Conservation (phyloP, 768 basidiomycete genomes). For the Tephrocybe sp. region DNA sequence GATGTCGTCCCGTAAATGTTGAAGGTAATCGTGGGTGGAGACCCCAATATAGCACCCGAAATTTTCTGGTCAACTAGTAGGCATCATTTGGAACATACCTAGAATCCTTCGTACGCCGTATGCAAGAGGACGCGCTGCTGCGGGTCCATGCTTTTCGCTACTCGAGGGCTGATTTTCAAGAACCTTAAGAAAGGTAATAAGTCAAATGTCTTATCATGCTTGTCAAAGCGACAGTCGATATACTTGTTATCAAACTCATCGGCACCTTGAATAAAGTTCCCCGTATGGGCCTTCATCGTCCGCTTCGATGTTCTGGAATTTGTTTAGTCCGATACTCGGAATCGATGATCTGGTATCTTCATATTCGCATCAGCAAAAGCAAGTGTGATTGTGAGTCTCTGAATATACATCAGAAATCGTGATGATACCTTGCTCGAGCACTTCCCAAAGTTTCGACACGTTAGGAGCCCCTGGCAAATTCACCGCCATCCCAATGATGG, state of each 20-base stretch:
- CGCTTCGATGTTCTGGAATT: slow-evolving; percentile 30
- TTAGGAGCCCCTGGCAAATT: slow-evolving; percentile 54
- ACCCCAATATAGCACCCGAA: slow-evolving; percentile 70
- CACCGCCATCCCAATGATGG: slow-evolving; percentile 71
- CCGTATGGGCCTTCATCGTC: slow-evolving; percentile 48
- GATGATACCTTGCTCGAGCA: slow-evolving; percentile 54
- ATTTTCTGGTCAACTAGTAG: slow-evolving; percentile 46
- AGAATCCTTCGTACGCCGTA: slow-evolving; percentile 61
- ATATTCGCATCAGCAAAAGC: slow-evolving; percentile 4
- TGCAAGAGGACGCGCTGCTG: slow-evolving; percentile 71
- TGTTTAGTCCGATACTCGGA: slow-evolving; percentile 43
- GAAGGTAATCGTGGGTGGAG: slow-evolving; percentile 66
- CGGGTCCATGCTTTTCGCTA: slow-evolving; percentile 75
- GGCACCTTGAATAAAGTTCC: slow-evolving; percentile 60
- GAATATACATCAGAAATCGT: slow-evolving; percentile 52
- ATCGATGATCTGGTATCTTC: slow-evolving; percentile 64
- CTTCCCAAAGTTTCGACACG: slow-evolving; percentile 50
- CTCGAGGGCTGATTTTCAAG: slow-evolving; percentile 72
- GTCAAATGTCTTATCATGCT: not conserved
- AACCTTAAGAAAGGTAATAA: slow-evolving; percentile 33
- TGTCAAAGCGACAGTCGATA: not conserved
- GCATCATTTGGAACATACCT: slow-evolving; percentile 64
- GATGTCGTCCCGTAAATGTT: slow-evolving; percentile 59
- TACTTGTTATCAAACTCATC: slow-evolving; percentile 62
- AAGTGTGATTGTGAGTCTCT: too few species aligned